These are phyloP conservation scores for Septoria linicola DNA, from an alignment of 2,329 filamentous ascomycete species.

Conservation along the genomic window DNA sequence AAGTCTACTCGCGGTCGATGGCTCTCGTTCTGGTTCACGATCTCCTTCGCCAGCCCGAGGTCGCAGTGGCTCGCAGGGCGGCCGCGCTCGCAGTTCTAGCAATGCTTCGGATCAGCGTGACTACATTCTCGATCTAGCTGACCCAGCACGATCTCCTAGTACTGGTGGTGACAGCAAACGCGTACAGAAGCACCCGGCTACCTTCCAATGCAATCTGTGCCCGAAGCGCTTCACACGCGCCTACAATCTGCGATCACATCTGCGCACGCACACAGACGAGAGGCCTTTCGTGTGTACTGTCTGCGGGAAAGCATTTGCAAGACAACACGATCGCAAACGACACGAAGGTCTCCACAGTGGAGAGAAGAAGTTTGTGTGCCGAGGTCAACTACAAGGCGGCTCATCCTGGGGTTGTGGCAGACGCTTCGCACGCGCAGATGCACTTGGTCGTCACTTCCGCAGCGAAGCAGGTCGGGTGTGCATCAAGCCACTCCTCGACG, in stretches of 20 bases:
- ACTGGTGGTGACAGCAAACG: constrained; percentile 66
- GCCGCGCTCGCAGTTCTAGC: constrained; percentile 51
- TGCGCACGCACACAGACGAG: constrained; percentile 96
- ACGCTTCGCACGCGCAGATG: constrained; percentile 91
- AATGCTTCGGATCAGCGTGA: constrained; percentile 60
- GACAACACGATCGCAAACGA: constrained; percentile 94
- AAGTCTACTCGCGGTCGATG: constrained; percentile 46
- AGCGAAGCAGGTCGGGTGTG: constrained; percentile 94
- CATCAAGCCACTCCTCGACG: constrained; percentile 94
- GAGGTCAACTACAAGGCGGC: constrained; percentile 79
- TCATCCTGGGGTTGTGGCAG: constrained; percentile 90
- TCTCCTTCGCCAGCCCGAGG: constrained; percentile 44
- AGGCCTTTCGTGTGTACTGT: constrained; percentile 95
- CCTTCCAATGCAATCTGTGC: constrained; percentile 90
- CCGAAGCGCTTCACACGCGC: constrained; percentile 95
- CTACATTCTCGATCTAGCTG: constrained; percentile 86
- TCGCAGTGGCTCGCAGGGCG: constrained; percentile 34
- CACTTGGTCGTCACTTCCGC: constrained; percentile 78
- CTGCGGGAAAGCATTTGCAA: constrained; percentile 94
- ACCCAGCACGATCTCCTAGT: constrained; percentile 75
- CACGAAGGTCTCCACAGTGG: constrained; percentile 95
- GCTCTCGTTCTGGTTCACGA: constrained; percentile 39
- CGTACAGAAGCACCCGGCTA: constrained; percentile 96
- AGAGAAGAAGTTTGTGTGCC: constrained; percentile 98
- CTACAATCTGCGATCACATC: constrained; percentile 92